Conservation (phyloP, 1,284 basidiomycete genomes). For the Hymenochaete sp. region DNA sequence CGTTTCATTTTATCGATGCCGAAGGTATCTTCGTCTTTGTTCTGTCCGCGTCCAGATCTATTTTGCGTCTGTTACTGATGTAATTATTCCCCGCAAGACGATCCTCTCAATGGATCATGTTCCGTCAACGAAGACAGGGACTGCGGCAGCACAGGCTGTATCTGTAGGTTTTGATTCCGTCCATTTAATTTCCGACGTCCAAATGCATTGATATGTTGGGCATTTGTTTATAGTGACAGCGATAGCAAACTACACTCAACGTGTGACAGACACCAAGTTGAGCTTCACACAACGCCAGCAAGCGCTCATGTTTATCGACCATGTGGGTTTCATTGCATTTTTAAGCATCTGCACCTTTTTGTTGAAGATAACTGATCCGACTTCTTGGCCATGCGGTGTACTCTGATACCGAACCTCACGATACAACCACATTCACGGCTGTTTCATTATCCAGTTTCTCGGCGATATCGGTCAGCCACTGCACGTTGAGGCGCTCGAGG, state of each 20-base stretch:
- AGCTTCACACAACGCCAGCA: conserved; percentile 36
- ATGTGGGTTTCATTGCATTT: background rate
- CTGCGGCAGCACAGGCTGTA: conserved; percentile 33
- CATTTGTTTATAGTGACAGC: conserved; percentile 43
- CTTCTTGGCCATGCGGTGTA: too few relatives aligned
- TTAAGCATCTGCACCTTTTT: conserved; percentile 24
- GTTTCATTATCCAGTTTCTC: conserved; percentile 35
- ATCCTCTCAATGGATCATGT: conserved; percentile 38
- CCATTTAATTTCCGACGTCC: background rate
- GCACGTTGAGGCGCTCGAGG: conserved; percentile 36
- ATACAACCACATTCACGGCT: conserved; percentile 10
- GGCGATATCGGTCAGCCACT: conserved; percentile 46
- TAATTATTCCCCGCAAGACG: conserved; percentile 29
- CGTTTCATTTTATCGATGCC: conserved; percentile 42
- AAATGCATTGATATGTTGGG: background rate
- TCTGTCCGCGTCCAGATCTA: background rate
- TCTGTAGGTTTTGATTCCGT: conserved; percentile 29
- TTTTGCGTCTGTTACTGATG: background rate
- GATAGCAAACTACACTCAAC: conserved; percentile 46
- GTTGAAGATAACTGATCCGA: background rate
- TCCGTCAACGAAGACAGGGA: conserved; percentile 39
- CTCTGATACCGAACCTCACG: too few relatives aligned
- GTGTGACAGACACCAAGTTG: conserved; percentile 36
- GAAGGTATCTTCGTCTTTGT: conserved; percentile 28
- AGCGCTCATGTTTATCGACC: conserved; percentile 39